Evolutionary conservation across 495 filamentous ascomycete genomes (phyloP), one percentile per base, ranked within the genome.

Genomic region (Podospora conica): DNA sequence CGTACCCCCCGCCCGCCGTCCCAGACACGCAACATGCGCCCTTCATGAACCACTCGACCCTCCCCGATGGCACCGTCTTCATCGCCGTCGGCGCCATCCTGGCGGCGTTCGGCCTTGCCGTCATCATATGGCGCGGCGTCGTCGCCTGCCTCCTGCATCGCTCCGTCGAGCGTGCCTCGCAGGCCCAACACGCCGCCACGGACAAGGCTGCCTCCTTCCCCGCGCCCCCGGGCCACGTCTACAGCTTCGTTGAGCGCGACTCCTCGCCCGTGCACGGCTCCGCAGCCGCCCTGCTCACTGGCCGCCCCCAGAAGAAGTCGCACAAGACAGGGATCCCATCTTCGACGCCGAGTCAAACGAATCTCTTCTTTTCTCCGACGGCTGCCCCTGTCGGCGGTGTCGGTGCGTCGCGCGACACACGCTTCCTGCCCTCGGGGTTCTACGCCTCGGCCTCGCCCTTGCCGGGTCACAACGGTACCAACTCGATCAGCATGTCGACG

Each of bases 41-140:
- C 27, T 98, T 91, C 74, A 97, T 98, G 93, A 91, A 96, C 71
- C 88, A 89, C 73, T 93, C 92, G n/a, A 89, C 82, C 55, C 83
- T 93, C 9, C 95, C 95, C 0, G 92, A 98, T 78, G 95, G 95
- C 20, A 97, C 95, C 24, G 88, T 98, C 31, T 98, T 98, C 80
- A 98, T 98, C 73, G 87, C 84, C 53, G 96, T 97, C 21, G 95
- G 96, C 56, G 91, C 92, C 21, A 88, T 88, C 29, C 84, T 98
- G 4, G 96, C 90, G 28, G 87, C 93, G 65, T 86, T 97, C 65
- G 92, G 87, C 4, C 78, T 91, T 11, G 84, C 88, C 23, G 84
- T 98, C 20, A 83, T 98, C 3, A 83, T 88, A 61, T 98, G 95
- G 95, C 90, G 95, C 62, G 89, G 83, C 57, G 84, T 96, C 64